Evolutionary conservation across 768 basidiomycete species (phyloP).

Genomic region (Phlegmacium glaucopus): DNA sequence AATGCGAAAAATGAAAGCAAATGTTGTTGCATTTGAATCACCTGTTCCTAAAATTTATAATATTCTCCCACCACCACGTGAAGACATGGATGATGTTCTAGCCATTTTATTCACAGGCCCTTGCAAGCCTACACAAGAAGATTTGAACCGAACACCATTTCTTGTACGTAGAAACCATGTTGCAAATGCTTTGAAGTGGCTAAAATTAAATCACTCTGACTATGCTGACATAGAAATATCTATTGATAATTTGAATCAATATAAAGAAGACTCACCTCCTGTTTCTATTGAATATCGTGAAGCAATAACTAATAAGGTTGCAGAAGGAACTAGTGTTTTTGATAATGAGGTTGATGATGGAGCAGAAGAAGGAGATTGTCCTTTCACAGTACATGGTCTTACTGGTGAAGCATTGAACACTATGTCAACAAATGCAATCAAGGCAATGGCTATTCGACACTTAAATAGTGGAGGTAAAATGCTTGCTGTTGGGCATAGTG

Average conservation of each 20-base stretch:
- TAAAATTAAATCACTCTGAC: slow-evolving; percentile 17
- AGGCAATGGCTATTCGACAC: too few relatives aligned
- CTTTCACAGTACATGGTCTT: slow-evolving; percentile 36
- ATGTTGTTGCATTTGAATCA: slow-evolving; percentile 27
- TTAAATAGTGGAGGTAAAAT: too few relatives aligned
- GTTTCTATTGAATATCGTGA: slow-evolving; percentile 20
- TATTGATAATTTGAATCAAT: slow-evolving; percentile 16
- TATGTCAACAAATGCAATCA: too few relatives aligned
- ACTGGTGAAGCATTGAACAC: too few relatives aligned
- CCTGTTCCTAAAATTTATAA: slow-evolving; percentile 27
- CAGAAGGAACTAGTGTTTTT: slow-evolving; percentile 3
- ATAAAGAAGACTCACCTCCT: slow-evolving; percentile 20
- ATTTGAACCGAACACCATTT: too few relatives aligned
- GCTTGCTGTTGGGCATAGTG: too few relatives aligned
- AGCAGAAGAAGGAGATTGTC: slow-evolving; percentile 23
- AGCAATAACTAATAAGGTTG: not conserved
- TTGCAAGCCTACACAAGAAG: slow-evolving; percentile 5
- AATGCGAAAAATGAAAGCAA: slow-evolving; percentile 28
- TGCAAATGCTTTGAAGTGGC: too few relatives aligned
- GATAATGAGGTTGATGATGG: slow-evolving; percentile 19
- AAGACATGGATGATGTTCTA: slow-evolving; percentile 24
- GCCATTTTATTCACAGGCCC: slow-evolving; percentile 10
- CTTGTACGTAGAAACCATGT: too few relatives aligned
- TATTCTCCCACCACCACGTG: slow-evolving; percentile 18
- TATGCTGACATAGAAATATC: slow-evolving; percentile 29